A percentile compares a stretch with the other conserved stretches of the same genome.
Evolutionary conservation across 2,329 filamentous ascomycete genomes (phyloP).

Genomic region (Cladophialophora chaetospira): DNA sequence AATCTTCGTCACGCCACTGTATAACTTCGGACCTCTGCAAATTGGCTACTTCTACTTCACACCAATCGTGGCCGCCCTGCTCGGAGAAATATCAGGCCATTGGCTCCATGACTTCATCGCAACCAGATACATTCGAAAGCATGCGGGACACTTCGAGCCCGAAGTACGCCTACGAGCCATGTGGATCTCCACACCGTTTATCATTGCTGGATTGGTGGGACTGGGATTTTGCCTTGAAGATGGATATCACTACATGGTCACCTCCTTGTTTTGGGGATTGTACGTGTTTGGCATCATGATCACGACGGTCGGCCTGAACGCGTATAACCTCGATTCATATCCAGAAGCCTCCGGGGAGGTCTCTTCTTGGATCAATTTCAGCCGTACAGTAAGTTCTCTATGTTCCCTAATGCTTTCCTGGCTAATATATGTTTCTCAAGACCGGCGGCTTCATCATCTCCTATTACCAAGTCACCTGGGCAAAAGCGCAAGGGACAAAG

Average conservation of each 20-base stretch:
- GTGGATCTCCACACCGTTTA: conserved; percentile 52
- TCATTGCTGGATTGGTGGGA: conserved; percentile 53
- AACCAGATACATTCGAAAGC: conserved; percentile 46
- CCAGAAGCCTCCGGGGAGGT: conserved; percentile 59
- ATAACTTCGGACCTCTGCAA: conserved; percentile 53
- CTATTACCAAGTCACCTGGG: conserved; percentile 58
- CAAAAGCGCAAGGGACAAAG: conserved; percentile 46
- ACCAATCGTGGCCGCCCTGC: conserved; percentile 55
- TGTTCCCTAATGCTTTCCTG: no score
- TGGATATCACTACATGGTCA: conserved; percentile 56
- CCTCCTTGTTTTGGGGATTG: conserved; percentile 54
- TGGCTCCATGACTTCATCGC: conserved; percentile 58
- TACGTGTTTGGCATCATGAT: conserved; percentile 45
- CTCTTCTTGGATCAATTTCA: conserved; percentile 55
- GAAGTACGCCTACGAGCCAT: conserved; percentile 57
- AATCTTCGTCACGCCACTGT: conserved; percentile 54
- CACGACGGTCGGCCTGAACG: conserved; percentile 50
- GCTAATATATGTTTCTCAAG: no score
- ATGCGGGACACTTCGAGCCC: conserved; percentile 59
- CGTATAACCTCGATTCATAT: conserved; percentile 58
- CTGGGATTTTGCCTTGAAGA: conserved; percentile 56
- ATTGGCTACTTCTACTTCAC: conserved; percentile 63
- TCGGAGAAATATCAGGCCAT: conserved; percentile 59
- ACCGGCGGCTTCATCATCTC: conserved; percentile 50
- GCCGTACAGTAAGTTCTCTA: no score